Conservation (phyloP, 306 rosid species). For the Medicago arabica region DNA sequence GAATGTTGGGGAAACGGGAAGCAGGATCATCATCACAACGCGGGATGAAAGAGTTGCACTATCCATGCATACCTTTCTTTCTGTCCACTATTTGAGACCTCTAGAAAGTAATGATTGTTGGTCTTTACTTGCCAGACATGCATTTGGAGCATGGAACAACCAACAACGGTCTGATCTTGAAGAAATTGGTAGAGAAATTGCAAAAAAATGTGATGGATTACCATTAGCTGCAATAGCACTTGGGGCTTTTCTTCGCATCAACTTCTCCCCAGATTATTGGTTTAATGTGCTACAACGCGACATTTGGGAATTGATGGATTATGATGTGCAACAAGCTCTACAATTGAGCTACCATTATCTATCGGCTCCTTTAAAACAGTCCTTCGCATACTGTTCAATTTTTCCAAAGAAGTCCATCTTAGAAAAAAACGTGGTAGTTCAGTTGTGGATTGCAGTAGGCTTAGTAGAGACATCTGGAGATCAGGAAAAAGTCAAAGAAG, state of each 20-base stretch:
- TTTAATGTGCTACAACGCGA: not conserved
- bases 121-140: not conserved
- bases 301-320: not conserved
- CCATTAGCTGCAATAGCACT: constrained; percentile 49
- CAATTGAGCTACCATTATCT: not conserved
- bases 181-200: not conserved
- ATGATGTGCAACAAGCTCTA: not conserved
- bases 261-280: not conserved
- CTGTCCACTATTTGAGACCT: not conserved
- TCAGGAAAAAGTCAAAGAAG: not conserved
- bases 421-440: not conserved
- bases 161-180: not conserved
- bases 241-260: not conserved
- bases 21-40: not conserved
- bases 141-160: not conserved
- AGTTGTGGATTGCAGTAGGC: not conserved
- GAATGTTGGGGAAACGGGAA: not conserved
- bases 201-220: constrained; percentile 48
- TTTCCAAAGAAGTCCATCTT: not conserved
- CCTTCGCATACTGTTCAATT: not conserved
- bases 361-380: not conserved
- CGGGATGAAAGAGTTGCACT: not conserved
- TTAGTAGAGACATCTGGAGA: not conserved
- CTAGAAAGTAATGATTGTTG: not conserved
- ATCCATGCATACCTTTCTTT: not conserved